phyloP scores from a whole-genome alignment of 371 early-diverging fungal genomes.

The Gilbertella persicaria region DNA sequence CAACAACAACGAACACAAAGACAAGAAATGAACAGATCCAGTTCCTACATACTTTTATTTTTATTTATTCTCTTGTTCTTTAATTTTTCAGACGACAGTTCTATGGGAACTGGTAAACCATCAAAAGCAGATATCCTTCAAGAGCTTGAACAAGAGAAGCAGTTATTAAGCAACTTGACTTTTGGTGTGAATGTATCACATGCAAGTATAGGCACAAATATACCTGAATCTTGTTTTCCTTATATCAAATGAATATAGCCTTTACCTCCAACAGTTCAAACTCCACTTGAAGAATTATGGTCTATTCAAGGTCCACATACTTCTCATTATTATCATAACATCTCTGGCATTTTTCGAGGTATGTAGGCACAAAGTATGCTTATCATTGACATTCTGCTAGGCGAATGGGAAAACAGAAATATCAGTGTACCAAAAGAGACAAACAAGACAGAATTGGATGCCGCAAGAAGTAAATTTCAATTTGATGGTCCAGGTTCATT shows the following conservation, averaged over 20 bases:
- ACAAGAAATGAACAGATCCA: conserved; percentile 44
- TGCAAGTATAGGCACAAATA: conserved; percentile 25
- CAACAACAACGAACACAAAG: conserved; percentile 31
- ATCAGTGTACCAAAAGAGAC: conserved; percentile 27
- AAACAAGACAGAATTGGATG: conserved; percentile 35
- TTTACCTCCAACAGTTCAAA: conserved; percentile 33
- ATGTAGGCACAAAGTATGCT: not conserved
- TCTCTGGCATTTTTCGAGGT: conserved; percentile 69
- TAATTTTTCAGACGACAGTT: conserved; percentile 47
- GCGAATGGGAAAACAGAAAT: conserved; percentile 41
- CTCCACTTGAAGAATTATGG: conserved; percentile 35
- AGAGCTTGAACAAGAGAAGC: conserved; percentile 44
- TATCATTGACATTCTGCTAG: conserved; percentile 16
- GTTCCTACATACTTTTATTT: conserved; percentile 51
- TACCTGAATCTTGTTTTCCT: not conserved
- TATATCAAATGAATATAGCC: conserved; percentile 33
- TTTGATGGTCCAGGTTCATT: conserved; percentile 42
- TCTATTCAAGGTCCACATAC: conserved; percentile 23
- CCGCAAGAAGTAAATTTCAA: conserved; percentile 37
- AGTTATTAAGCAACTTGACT: conserved; percentile 47
- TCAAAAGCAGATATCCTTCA: conserved; percentile 38
- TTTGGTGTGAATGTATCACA: conserved; percentile 54
- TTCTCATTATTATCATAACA: conserved; percentile 60
- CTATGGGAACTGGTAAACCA: conserved; percentile 28
- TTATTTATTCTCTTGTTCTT: conserved; percentile 44